Base-by-base conservation (phyloP, 306 rosid species). In the Glycine tomentella region DNA sequence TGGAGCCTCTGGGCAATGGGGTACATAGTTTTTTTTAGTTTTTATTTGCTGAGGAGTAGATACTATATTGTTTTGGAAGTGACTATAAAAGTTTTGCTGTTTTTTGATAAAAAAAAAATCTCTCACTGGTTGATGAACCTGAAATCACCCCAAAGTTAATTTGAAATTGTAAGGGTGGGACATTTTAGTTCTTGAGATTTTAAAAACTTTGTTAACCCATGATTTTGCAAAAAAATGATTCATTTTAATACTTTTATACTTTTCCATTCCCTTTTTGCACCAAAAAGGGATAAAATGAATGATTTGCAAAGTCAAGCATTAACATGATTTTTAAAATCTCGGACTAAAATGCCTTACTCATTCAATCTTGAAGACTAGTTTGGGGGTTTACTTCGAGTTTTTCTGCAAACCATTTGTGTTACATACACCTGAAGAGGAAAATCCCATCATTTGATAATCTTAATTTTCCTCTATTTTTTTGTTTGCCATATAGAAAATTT, bases 321-420 rank as follows among this genome's bases (percentile, higher is more conserved):
- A 36, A 3, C 46, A 63, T 45, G 44, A 16, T 33, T 63, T 33
- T 34, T 12, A 33, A 34, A 33, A 63, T 63, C 69, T 34, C 10
- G 4, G 48, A 64, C 48, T 64, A 12, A 64, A 63, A 3, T 34
- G 11, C 6, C 20, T 5, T 5, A 36, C 20, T 34, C 69, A 36
- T 64, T 36, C 17, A 5, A 34, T 63, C 46, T 64, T 64, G 48
- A 6, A 15, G 46, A 36, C 17, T 36, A 64, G 9, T 36, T 64
- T 64, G 20, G 69, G 63, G 69, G 45, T 36, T 64, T 34, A 64
- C 46, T 64, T 20, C 36, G 45, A 7, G 38, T 31, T 8, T 71
- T 68, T 74, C 36, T 52, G 70, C 65, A 44, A 80, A 40, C 53
- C 8, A 63, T 61, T 56, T 72, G 38, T 51, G 69, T 66, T 65